Percentiles rank a stretch among this genome's conserved stretches.
Conservation (phyloP, 2,329 filamentous ascomycete genomes). For the Claviceps africana region DNA sequence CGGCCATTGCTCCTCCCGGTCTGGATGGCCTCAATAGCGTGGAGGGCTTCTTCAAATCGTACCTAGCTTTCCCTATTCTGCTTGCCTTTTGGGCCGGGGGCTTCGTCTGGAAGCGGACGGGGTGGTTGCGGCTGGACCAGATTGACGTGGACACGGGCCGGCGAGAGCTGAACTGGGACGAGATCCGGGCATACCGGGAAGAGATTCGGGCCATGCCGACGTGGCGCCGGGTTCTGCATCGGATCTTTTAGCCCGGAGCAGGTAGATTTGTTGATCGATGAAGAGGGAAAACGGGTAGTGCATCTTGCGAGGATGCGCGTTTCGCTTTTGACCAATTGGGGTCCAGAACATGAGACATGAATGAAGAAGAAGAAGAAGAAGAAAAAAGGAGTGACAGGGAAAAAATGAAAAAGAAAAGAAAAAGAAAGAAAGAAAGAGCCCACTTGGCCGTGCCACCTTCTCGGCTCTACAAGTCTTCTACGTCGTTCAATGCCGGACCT, state of each 20-base stretch:
- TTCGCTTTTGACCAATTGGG: too few relatives aligned
- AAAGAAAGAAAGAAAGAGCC: too few relatives aligned
- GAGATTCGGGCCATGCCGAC: slow-evolving; percentile 5
- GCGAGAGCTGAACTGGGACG: slow-evolving; percentile 51
- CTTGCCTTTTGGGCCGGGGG: slow-evolving; percentile 41
- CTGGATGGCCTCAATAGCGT: slow-evolving; percentile 21
- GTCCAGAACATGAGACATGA: too few relatives aligned
- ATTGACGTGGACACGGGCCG: slow-evolving; percentile 57
- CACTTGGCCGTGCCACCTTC: too few relatives aligned
- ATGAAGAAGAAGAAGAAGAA: too few relatives aligned
- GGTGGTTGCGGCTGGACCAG: slow-evolving; percentile 42
- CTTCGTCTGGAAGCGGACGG: slow-evolving; percentile 51
- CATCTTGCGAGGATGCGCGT: too few relatives aligned
- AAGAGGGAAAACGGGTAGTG: neutral
- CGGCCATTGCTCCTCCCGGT: slow-evolving; percentile 27
- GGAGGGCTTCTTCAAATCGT: slow-evolving; percentile 39
- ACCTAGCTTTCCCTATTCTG: slow-evolving; percentile 40
- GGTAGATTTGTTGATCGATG: too few relatives aligned
- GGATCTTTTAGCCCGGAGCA: slow-evolving; percentile 7
- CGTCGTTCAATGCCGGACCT: too few relatives aligned
- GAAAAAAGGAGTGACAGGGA: too few relatives aligned
- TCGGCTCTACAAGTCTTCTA: too few relatives aligned
- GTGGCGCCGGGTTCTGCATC: slow-evolving; percentile 8
- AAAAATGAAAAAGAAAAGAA: too few relatives aligned
- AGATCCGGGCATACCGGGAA: slow-evolving; percentile 26